These are phyloP conservation scores for Aureobasidium uvarum DNA, from an alignment of 2,329 filamentous ascomycete genomes.

Conservation along the genomic window DNA sequence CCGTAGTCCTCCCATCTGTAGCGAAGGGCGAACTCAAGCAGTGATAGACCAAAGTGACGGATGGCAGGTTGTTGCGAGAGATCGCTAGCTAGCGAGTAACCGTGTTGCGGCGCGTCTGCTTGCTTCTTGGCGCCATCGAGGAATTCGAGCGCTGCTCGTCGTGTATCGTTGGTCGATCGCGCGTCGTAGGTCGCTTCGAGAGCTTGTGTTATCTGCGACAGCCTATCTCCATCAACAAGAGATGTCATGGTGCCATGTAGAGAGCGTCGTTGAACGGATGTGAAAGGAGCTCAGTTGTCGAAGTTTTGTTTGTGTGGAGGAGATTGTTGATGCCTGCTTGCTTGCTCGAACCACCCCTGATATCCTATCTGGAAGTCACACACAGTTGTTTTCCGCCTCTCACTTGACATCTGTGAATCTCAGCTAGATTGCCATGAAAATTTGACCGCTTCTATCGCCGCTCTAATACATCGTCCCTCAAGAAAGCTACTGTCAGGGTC, in stretches of 20 bases:
- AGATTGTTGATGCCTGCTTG: conserved; percentile 21
- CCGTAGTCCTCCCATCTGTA: conserved; percentile 78
- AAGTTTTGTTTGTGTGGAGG: conserved; percentile 27
- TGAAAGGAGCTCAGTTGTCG: background rate
- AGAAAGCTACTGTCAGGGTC: background rate
- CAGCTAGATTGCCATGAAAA: background rate
- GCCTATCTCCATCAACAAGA: conserved; percentile 34
- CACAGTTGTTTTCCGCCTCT: background rate
- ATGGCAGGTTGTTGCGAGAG: conserved; percentile 73
- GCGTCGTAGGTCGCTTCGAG: conserved; percentile 85
- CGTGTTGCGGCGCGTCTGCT: conserved; percentile 76
- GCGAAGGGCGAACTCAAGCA: conserved; percentile 85
- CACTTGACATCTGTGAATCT: background rate
- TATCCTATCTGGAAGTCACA: background rate
- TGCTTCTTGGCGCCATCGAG: conserved; percentile 82
- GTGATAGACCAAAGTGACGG: conserved; percentile 87
- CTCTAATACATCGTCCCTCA: background rate
- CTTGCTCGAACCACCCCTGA: conserved; percentile 12
- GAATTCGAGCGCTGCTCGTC: conserved; percentile 78
- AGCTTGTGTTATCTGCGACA: conserved; percentile 74
- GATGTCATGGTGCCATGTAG: conserved; percentile 20
- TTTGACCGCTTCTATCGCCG: background rate
- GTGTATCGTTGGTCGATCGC: conserved; percentile 73
- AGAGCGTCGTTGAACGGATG: background rate
- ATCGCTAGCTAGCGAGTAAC: conserved; percentile 77